Conservation (phyloP, 2,329 filamentous ascomycete species). For the Phaeosphaeria sp. region DNA sequence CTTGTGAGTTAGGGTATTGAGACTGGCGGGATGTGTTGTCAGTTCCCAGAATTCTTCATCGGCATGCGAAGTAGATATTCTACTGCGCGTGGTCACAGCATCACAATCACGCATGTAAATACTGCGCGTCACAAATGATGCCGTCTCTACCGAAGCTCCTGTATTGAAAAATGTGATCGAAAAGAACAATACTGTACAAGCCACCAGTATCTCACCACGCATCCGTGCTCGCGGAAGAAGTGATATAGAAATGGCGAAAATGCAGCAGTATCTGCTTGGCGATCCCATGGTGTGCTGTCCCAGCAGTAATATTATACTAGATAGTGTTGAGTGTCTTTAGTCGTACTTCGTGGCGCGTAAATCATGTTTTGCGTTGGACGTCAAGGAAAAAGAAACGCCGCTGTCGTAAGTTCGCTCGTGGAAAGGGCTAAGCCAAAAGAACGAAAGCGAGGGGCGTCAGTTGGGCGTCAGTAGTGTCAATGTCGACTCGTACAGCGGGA, state of each 20-base stretch:
- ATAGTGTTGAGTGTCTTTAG: slow-evolving; percentile 25
- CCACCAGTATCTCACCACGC: slow-evolving; percentile 18
- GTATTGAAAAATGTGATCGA: slow-evolving; percentile 20
- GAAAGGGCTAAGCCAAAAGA: slow-evolving; percentile 26
- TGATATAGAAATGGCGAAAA: slow-evolving; percentile 19
- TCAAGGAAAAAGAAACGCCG: slow-evolving; percentile 9
- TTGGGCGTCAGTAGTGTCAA: slow-evolving; percentile 7
- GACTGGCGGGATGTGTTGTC: no score
- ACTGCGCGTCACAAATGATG: not conserved
- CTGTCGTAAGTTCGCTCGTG: slow-evolving; percentile 15
- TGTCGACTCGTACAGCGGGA: not conserved
- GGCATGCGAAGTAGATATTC: not conserved
- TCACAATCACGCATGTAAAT: not conserved
- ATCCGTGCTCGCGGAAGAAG: slow-evolving; percentile 27
- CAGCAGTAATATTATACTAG: slow-evolving; percentile 13
- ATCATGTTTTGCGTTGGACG: slow-evolving; percentile 4
- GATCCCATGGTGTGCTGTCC: slow-evolving; percentile 13
- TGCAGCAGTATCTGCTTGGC: slow-evolving; percentile 16
- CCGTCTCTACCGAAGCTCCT: slow-evolving; percentile 15
- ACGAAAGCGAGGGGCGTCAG: slow-evolving; percentile 25
- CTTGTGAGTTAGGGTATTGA: slow-evolving; percentile 48
- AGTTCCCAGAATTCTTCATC: no score
- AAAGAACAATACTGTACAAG: slow-evolving; percentile 29
- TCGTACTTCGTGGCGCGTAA: slow-evolving; percentile 19
- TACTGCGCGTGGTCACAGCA: not conserved